Conservation (phyloP, 2,329 filamentous ascomycete species). For the Neonectria neomacrospora region DNA sequence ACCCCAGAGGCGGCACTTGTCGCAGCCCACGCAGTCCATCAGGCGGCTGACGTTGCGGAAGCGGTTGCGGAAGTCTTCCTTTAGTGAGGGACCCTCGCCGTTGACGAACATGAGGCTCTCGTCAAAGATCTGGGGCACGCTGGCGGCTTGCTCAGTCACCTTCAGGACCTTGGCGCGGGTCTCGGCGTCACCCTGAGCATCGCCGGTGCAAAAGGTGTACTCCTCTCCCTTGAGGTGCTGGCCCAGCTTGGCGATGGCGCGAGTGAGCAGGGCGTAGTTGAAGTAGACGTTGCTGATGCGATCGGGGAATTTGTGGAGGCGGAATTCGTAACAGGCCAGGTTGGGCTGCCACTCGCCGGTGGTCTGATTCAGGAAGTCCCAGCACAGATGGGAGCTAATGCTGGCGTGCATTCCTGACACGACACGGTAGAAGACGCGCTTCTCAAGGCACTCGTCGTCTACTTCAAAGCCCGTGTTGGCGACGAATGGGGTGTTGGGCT, state of each 20-base stretch:
- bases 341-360: slow-evolving; percentile 95
- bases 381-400: slow-evolving; percentile 95
- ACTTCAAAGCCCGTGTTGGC: slow-evolving; percentile 75
- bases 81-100: slow-evolving; percentile 78
- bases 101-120: slow-evolving; percentile 95
- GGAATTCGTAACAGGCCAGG: slow-evolving; percentile 84
- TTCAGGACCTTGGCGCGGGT: slow-evolving; percentile 86
- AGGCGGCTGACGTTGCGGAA: slow-evolving; percentile 96
- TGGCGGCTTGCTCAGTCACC: slow-evolving; percentile 76
- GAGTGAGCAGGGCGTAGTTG: slow-evolving; percentile 95
- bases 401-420: slow-evolving; percentile 98
- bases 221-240: slow-evolving; percentile 74
- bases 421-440: slow-evolving; percentile 97
- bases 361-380: slow-evolving; percentile 94
- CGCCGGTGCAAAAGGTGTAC: slow-evolving; percentile 94
- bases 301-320: slow-evolving; percentile 87
- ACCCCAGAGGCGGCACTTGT: slow-evolving; percentile 98
- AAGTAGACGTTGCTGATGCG: slow-evolving; percentile 98
- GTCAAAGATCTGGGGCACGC: slow-evolving; percentile 86
- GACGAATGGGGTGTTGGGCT: slow-evolving; percentile 67
- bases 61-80: slow-evolving; percentile 96
- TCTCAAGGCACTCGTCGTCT: slow-evolving; percentile 95
- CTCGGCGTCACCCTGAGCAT: slow-evolving; percentile 78
- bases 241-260: slow-evolving; percentile 89
- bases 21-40: slow-evolving; percentile 99